Percentiles rank a stretch among this genome's conserved stretches.
These are phyloP conservation scores for Sporisorium scitamineum DNA, from an alignment of 1,284 basidiomycete genomes.

Conservation along the genomic window DNA sequence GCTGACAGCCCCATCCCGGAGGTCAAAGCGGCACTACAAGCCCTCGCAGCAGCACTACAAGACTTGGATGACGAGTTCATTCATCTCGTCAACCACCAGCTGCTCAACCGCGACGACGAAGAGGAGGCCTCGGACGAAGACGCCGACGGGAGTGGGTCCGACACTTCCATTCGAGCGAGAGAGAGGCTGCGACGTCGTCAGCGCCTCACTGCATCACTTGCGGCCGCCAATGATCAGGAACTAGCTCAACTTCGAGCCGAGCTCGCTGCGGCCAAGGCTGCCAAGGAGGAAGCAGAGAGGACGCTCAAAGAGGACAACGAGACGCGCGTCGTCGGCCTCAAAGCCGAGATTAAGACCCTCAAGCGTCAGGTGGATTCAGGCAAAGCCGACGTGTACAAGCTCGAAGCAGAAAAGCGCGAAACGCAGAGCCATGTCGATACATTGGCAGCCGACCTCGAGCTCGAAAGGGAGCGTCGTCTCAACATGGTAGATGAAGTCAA, in stretches of 20 bases:
- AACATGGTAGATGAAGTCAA: constrained; percentile 64
- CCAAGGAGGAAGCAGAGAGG: constrained; percentile 30
- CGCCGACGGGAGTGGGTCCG: constrained; percentile 38
- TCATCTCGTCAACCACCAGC: constrained; percentile 53
- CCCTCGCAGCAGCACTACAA: constrained; percentile 51
- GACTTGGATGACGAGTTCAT: constrained; percentile 58
- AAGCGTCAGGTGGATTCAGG: constrained; percentile 29
- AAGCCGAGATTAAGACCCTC: constrained; percentile 33
- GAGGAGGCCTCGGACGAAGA: constrained; percentile 42
- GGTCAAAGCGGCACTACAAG: constrained; percentile 47
- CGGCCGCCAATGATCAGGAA: constrained; percentile 24
- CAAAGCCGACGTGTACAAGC: constrained; percentile 24
- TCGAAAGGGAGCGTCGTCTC: constrained; percentile 54
- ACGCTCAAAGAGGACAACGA: constrained; percentile 27
- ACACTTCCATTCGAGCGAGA: constrained; percentile 43
- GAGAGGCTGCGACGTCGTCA: constrained; percentile 26
- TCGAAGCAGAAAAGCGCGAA: constrained; percentile 25
- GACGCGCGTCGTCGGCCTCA: constrained; percentile 18
- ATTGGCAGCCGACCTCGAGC: constrained; percentile 47
- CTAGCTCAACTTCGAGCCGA: constrained; percentile 29
- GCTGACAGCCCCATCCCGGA: constrained; percentile 49
- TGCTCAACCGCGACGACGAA: constrained; percentile 46
- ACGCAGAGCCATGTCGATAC: constrained; percentile 24
- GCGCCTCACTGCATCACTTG: constrained; percentile 31
- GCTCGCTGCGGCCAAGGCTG: constrained; percentile 21